A percentile compares a stretch with the other conserved stretches of the same genome.
Evolutionary conservation across 495 filamentous ascomycete species (phyloP).

Genomic region (Cercophora scortea): DNA sequence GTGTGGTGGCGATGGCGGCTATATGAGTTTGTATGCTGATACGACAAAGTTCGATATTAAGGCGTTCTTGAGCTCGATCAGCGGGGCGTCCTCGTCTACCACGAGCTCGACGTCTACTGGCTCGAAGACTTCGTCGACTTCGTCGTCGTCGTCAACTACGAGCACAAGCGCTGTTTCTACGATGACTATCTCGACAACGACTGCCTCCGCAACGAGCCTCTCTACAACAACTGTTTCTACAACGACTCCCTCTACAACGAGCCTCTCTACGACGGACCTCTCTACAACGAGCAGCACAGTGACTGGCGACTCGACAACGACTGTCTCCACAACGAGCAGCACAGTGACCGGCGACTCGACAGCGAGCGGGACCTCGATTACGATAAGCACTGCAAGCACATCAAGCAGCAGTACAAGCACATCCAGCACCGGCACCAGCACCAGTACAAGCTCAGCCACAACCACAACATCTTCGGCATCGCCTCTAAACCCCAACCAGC

Average conservation of each 20-base stretch:
- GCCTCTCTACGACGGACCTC: not conserved
- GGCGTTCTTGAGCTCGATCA: slow-evolving; percentile 1
- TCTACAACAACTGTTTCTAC: not conserved
- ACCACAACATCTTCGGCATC: not conserved
- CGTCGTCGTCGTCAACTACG: not conserved
- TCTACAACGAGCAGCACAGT: not conserved
- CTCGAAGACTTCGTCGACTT: not conserved
- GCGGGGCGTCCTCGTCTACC: not conserved
- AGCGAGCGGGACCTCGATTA: not conserved
- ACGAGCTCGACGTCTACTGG: not conserved
- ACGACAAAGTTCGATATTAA: slow-evolving; percentile 18
- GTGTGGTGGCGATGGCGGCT: slow-evolving; percentile 34
- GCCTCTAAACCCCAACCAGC: not conserved
- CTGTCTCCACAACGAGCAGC: not conserved
- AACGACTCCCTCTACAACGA: not conserved
- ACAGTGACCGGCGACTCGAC: not conserved
- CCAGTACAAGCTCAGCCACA: not conserved
- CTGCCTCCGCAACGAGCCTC: not conserved
- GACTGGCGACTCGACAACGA: not conserved
- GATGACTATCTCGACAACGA: not conserved
- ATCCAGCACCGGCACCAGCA: not conserved
- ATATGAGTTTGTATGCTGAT: slow-evolving; percentile 36
- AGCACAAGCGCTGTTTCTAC: not conserved
- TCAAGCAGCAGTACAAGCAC: not conserved
- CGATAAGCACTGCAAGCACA: not conserved